Percentiles rank a stretch among this genome's conserved stretches.
Conservation (phyloP, 768 basidiomycete species). For the Mrakia frigida region DNA sequence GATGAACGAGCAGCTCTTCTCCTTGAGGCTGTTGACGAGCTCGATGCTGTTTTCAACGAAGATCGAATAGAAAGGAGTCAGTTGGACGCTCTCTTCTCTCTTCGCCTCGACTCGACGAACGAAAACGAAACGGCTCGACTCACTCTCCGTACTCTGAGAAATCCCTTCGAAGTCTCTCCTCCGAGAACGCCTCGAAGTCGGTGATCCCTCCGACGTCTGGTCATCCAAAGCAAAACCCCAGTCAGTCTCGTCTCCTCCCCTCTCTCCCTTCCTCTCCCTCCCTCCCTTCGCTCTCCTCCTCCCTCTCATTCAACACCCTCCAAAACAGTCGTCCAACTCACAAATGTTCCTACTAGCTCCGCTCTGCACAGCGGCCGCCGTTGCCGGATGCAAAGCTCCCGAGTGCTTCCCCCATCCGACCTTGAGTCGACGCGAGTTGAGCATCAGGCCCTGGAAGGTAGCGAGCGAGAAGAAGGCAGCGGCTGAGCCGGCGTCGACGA, state of each 20-base stretch:
- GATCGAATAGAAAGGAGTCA: constrained; percentile 41
- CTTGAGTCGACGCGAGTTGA: constrained; percentile 91
- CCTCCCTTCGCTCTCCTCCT: neutral
- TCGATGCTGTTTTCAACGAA: constrained; percentile 14
- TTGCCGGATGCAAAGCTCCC: constrained; percentile 72
- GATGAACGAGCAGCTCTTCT: constrained; percentile 84
- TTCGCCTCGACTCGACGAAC: neutral
- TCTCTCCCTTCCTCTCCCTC: neutral
- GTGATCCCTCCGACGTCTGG: constrained; percentile 53
- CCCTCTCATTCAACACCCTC: neutral
- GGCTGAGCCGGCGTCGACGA: constrained; percentile 87
- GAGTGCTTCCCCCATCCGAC: constrained; percentile 98
- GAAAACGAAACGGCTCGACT: neutral
- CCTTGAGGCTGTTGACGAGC: constrained; percentile 31
- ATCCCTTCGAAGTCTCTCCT: constrained; percentile 84
- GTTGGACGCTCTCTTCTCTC: neutral
- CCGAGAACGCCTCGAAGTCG: constrained; percentile 86
- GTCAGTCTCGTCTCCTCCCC: neutral
- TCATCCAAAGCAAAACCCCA: neutral
- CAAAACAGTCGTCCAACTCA: constrained; percentile 10
- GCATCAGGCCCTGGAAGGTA: constrained; percentile 76
- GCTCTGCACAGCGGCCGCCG: constrained; percentile 81
- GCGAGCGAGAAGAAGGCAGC: constrained; percentile 93
- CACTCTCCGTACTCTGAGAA: constrained; percentile 69
- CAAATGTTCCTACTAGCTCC: constrained; percentile 94